Base-by-base conservation (phyloP, 129 eudicot genomes). In the Escallonia herrerae region DNA sequence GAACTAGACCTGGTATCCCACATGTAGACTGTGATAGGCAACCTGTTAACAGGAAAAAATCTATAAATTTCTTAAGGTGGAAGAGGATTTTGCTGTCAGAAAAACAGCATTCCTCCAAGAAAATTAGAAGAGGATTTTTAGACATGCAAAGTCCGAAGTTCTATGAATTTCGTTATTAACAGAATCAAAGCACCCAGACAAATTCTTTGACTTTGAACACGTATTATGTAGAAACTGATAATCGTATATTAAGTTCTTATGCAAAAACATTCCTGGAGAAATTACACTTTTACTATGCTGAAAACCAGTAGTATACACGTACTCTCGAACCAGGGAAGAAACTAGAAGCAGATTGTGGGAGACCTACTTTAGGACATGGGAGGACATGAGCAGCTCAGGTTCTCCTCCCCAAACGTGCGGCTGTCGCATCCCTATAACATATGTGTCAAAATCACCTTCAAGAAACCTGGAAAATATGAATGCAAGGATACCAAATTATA, bases 391-490 rank as follows among this genome's bases (percentile, higher is more conserved):
- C 58, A 89, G 81, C 74, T 91, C 97, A 8, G 94, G 95, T 81
- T 91, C 95, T 61, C 97, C 97, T 63, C 97, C 97, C 97, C 97
- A 91, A 10, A 81, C 83, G 46, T 87, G 87, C 48, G 95, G 81
- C 58, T 75, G 82, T 73, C 83, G 74, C 88, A 91, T 87, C 40
- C 73, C 77, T 57, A 65, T 59, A 48, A 91, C 83, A 47, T 87
- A 91, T 6, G 84, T 76, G 67, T 84, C 90, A 50, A 91, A 91
- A 75, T 80, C 84, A 44, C 93, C 94, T 68, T 84, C 94, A 40
- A 91, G 74, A 77, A 78, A 91, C 97, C 97, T 91, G 80, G 59
- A 67, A 56, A 4, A 47, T 43, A 58, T 38, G 4, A 13, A 60
- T 22, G 33, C 33, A 22, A 6, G 4, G 2, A 4, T 37, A 9